Conservation (phyloP, 2,329 filamentous ascomycete species). For the Venturia aucupariae region DNA sequence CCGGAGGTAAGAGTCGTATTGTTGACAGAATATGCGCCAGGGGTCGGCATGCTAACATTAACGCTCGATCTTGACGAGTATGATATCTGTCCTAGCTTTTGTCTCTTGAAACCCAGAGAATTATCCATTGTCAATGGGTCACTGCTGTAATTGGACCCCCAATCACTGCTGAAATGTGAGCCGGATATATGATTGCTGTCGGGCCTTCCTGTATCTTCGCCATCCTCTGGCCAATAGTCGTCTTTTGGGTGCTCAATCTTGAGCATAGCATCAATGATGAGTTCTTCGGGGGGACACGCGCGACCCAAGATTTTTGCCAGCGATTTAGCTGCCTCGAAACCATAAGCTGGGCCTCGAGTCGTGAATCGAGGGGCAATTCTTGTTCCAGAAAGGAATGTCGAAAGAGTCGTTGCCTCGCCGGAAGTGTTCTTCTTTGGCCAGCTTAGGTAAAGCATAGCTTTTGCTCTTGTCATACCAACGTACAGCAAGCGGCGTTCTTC, state of each 20-base stretch:
- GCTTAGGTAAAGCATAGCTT: conserved; percentile 78
- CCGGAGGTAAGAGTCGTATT: conserved; percentile 13
- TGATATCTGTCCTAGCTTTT: conserved; percentile 21
- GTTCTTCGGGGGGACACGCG: conserved; percentile 41
- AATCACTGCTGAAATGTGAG: conserved; percentile 1
- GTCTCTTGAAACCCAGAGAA: conserved; percentile 29
- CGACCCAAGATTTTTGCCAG: conserved; percentile 65
- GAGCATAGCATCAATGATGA: conserved; percentile 21
- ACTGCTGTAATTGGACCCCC: conserved; percentile 5
- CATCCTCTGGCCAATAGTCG: conserved; percentile 26
- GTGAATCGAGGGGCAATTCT: conserved; percentile 45
- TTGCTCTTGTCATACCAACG: conserved; percentile 91
- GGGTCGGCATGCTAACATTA: background rate
- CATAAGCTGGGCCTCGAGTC: conserved; percentile 60
- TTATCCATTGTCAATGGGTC: conserved; percentile 25
- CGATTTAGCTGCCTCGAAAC: conserved; percentile 50
- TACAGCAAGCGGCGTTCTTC: conserved; percentile 87
- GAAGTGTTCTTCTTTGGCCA: conserved; percentile 61
- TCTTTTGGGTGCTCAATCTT: conserved; percentile 26
- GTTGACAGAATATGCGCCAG: conserved; percentile 1
- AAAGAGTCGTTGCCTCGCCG: conserved; percentile 54
- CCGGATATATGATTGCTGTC: conserved; percentile 20
- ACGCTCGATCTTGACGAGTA: background rate
- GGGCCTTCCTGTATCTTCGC: conserved; percentile 26
- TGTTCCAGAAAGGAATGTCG: conserved; percentile 57